phyloP scores from a whole-genome alignment of 2,329 filamentous ascomycete genomes.

The Fusarium praegraminearum region DNA sequence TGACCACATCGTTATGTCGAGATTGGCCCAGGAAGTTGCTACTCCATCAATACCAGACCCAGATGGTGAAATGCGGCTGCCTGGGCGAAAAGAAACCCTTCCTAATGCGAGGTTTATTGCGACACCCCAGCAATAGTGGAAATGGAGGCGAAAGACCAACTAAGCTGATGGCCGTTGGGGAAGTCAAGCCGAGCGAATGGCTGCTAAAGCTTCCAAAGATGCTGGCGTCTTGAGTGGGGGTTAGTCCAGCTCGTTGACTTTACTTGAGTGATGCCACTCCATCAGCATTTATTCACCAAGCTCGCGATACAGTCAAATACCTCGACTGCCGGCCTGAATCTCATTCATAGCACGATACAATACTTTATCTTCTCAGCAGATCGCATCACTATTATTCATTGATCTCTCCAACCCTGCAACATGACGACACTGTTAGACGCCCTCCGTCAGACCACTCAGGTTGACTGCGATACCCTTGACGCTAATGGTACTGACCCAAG shows the following conservation, averaged over 20 bases:
- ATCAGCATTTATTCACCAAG: background rate
- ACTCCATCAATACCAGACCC: slow-evolving; percentile 4
- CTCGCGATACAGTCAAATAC: slow-evolving; percentile 10
- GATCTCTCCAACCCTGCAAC: background rate
- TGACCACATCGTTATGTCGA: slow-evolving; percentile 22
- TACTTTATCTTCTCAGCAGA: background rate
- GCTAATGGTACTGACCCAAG: slow-evolving; percentile 43
- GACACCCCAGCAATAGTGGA: slow-evolving; percentile 24
- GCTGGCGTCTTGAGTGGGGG: slow-evolving; percentile 21
- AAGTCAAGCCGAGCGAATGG: slow-evolving; percentile 34
- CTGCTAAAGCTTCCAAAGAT: slow-evolving; percentile 17
- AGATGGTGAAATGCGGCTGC: slow-evolving; percentile 24
- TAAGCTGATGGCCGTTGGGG: slow-evolving; percentile 25
- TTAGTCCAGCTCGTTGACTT: slow-evolving; percentile 15
- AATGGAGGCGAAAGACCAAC: slow-evolving; percentile 26
- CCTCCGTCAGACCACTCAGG: slow-evolving; percentile 47
- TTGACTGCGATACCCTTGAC: slow-evolving; percentile 56
- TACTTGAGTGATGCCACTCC: slow-evolving; percentile 1
- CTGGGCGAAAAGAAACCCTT: slow-evolving; percentile 9
- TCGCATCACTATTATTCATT: background rate
- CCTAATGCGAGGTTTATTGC: slow-evolving; percentile 9
- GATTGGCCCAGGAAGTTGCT: slow-evolving; percentile 27
- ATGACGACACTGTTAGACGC: slow-evolving; percentile 48
- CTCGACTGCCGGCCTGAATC: background rate
- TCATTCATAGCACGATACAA: slow-evolving; percentile 16